Base-by-base conservation (phyloP, 2,329 filamentous ascomycete species). In the Diaporthe batatas region DNA sequence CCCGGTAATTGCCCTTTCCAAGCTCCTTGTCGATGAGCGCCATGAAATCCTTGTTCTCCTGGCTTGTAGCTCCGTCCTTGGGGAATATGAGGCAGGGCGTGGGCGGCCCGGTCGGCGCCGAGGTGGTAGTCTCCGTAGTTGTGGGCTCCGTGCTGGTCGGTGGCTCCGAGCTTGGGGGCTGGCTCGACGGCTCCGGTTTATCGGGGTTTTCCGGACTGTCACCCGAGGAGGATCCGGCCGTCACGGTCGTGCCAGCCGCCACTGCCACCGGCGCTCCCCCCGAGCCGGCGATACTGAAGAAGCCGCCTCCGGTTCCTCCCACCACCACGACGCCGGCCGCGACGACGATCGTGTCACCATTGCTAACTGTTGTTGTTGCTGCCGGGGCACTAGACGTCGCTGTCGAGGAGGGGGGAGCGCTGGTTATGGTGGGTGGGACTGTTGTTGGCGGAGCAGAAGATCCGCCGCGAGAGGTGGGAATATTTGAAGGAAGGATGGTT, bases 331-430 rank as follows among this genome's bases (percentile, higher is more conserved):
- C 29, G 3, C 62, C 62, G 2, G 62, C 62, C 21, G 62, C 62
- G 3, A 65, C 62, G 12, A 65, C 44, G 29, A 65, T 65, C 29
- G 44, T 39, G 42, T 65, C 62, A 32, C 62, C 62, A 14, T 65
- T 65, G n/a, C 62, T 65, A 21, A 65, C 62, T 49, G 62, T 65
- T 21, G 62, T 65, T 3, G 62, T 65, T n/a, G 62, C 62, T 23
- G 62, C 42, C 29, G 62, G 62, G 11, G 62, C 62, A 42, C 44
- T 65, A 18, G 62, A 34, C 12, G 62, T 34, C 4, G 62, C 44
- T 51, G 62, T 18, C 25, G 62, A 36, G 3, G 62, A 65, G 18
- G 14, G 21, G 16, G 44, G 58, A 14, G 58, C 11, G 32, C 44
- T 65, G 12, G 62, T 65, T 29, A 65, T 65, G 6, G 44, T 65